phyloP scores from a whole-genome alignment of 2,329 filamentous ascomycete genomes.

The Claviceps capensis region DNA sequence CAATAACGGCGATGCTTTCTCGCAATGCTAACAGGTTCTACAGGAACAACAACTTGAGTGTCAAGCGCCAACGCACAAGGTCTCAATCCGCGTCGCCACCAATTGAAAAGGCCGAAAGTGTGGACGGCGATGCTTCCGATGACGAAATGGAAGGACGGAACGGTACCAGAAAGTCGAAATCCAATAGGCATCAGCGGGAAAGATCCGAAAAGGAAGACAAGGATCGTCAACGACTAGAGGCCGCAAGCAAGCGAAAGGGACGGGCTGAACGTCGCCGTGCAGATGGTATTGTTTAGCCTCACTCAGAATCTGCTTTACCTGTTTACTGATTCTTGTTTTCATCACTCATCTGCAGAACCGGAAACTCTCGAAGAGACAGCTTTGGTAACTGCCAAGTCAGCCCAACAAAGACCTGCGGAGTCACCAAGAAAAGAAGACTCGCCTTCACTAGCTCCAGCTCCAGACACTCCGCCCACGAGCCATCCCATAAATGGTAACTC shows the following conservation, averaged over 20 bases:
- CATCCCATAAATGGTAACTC: constrained; percentile 32
- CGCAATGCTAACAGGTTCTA: constrained; percentile 13
- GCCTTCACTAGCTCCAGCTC: constrained; percentile 15
- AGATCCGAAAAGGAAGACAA: constrained; percentile 58
- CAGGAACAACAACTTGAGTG: constrained; percentile 50
- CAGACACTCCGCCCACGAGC: constrained; percentile 29
- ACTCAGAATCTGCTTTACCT: neutral
- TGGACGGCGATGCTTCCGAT: constrained; percentile 52
- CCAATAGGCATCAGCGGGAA: constrained; percentile 45
- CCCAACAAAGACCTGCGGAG: constrained; percentile 17
- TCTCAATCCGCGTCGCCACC: constrained; percentile 57
- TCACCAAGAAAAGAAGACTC: constrained; percentile 18
- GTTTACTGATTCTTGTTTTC: neutral
- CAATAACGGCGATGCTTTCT: neutral
- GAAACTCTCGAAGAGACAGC: constrained; percentile 58
- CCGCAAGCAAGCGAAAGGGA: constrained; percentile 66
- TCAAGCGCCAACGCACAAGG: constrained; percentile 73
- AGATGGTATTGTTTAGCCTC: constrained; percentile 46
- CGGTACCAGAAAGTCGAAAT: constrained; percentile 46
- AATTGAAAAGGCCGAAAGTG: constrained; percentile 29
- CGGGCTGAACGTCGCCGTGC: constrained; percentile 66
- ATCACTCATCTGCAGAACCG: constrained; percentile 37
- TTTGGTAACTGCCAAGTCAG: constrained; percentile 25
- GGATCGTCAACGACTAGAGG: constrained; percentile 60
- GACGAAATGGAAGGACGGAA: constrained; percentile 46